phyloP scores from a whole-genome alignment of 805 yeast species.

The Maudiozyma barnettii region DNA sequence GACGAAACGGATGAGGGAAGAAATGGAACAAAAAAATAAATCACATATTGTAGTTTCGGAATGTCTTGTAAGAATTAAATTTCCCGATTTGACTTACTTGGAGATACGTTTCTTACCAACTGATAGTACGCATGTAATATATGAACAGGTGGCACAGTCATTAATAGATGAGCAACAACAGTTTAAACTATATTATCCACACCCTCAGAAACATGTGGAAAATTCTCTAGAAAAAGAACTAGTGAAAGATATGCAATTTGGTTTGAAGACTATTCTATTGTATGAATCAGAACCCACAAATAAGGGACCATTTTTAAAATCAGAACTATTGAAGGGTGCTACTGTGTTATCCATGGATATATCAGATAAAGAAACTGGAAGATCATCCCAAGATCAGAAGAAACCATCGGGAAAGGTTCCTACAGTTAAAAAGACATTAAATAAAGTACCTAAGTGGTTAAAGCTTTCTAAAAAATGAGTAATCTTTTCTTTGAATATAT shows the following conservation, averaged over 20 bases:
- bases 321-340: constrained; percentile 24
- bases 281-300: constrained; percentile 21
- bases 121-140: constrained; percentile 32
- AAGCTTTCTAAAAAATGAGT: constrained; percentile 31
- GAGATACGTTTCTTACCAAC: constrained; percentile 41
- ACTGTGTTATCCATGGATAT: constrained; percentile 4
- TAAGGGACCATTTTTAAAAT: constrained; percentile 24
- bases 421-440: constrained; percentile 7
- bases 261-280: constrained; percentile 37
- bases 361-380: background rate
- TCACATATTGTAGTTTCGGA: constrained; percentile 17
- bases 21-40: constrained; percentile 21
- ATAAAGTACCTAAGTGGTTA: constrained; percentile 34
- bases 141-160: constrained; percentile 22
- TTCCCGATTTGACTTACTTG: constrained; percentile 47
- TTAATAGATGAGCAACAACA: constrained; percentile 21
- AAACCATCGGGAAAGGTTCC: background rate
- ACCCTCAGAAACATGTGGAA: constrained; percentile 36
- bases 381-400: background rate
- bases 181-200: constrained; percentile 38
- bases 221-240: constrained; percentile 22
- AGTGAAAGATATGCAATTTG: constrained; percentile 34
- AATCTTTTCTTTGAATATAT: constrained; percentile 1
- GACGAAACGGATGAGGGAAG: constrained; percentile 35
- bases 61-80: constrained; percentile 41